Base-by-base conservation (phyloP, 306 rosid genomes). In the Cicer pinnatifidum region DNA sequence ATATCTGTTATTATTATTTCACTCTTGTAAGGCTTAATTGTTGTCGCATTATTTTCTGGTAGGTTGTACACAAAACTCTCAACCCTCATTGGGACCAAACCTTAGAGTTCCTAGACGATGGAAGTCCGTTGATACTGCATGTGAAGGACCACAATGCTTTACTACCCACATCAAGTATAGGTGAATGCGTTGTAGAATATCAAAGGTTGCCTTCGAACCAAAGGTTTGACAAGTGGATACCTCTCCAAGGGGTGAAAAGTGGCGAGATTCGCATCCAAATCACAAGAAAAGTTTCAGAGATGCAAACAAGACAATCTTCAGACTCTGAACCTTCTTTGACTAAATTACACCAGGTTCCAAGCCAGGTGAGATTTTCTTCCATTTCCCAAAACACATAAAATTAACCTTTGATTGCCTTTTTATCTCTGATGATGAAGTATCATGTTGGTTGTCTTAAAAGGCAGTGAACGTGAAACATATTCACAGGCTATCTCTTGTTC, bases 11-110 rank as follows among this genome's bases (percentile, higher is more conserved):
- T 12, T 7, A 59, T 33, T 33, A 7, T 35, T 59, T 35, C 19
- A 7, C 11, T 20, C 17, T 2, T 58, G 17, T 11, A 58, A 11
- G 16, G 41, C 7, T 58, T 58, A 58, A 58, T 23, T 28, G 6
- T 16, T 33, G 45, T 77, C 65, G 48, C 45, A 70, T 72, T 83
- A 61, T 71, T 8, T 45, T 11, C 8, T 56, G 53, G 53, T 84
- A 95, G 99, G 84, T 95, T 17, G 81, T 95, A 80, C 68, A 56
- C 80, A 91, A 80, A 90, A 95, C 97, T 47, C 85, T 95, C n/a
- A 87, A 86, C 67, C 99, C 99, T 33, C 83, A 69, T 0, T 95
- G 99, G 99, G 89, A 92, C 76, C 99, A 91, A 85, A 95, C 99
- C 33, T 82, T 95, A 67, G 97, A 95, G 80, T 95, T 95, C 77